Evolutionary conservation across 306 rosid species (phyloP).

Genomic region (Abrus pulchellus): DNA sequence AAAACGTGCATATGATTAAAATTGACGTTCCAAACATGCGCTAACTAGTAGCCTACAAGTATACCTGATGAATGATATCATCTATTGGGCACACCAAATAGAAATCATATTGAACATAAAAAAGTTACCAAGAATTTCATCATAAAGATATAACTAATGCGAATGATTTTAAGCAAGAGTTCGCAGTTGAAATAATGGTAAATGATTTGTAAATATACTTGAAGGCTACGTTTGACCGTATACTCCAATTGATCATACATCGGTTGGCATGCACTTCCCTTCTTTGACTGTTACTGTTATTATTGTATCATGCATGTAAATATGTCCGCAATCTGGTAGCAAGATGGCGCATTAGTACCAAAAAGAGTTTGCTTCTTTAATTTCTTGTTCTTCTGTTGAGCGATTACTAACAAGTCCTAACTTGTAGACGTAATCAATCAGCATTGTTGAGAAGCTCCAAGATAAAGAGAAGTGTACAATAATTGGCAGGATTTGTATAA

Average conservation of each 20-base stretch:
- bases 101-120: neutral
- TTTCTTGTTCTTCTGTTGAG: too few species aligned
- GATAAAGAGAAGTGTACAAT: neutral
- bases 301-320: neutral
- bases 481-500: conserved; percentile 6
- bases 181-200: conserved; percentile 14
- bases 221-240: neutral
- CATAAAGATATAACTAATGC: neutral
- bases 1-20: too few species aligned
- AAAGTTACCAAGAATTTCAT: neutral
- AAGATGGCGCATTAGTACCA: neutral
- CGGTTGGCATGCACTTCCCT: conserved; percentile 3
- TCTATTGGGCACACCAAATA: neutral
- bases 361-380: neutral
- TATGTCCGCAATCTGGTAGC: neutral
- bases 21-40: too few species aligned
- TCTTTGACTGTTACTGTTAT: neutral
- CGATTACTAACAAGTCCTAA: neutral
- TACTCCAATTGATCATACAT: neutral
- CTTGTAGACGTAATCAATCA: neutral
- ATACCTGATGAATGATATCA: neutral
- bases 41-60: neutral
- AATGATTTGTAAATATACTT: conserved; percentile 13
- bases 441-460: neutral
- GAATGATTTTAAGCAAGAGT: neutral